Evolutionary conservation across 1,284 basidiomycete species (phyloP).

Genomic region (Phellinidium pouzarii): DNA sequence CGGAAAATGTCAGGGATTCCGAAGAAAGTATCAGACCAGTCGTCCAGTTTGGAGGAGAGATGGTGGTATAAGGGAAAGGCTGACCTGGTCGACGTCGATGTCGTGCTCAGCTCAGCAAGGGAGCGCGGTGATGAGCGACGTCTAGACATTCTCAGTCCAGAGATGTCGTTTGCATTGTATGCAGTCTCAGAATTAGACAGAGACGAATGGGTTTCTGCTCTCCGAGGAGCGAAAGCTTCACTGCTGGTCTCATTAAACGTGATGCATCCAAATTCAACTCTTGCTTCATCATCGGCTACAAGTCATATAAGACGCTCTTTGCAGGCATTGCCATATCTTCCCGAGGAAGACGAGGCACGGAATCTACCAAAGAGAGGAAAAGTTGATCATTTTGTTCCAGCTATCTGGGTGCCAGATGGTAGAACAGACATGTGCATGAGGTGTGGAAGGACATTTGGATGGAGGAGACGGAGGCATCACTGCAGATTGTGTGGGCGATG

Average conservation of each 20-base stretch:
- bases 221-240: conserved; percentile 68
- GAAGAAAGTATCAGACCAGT: conserved; percentile 34
- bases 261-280: conserved; percentile 69
- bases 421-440: conserved; percentile 78
- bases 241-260: conserved; percentile 59
- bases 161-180: conserved; percentile 71
- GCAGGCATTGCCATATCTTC: conserved; percentile 64
- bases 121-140: conserved; percentile 43
- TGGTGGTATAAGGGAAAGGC: conserved; percentile 67
- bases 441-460: conserved; percentile 72
- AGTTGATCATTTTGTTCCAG: conserved; percentile 85
- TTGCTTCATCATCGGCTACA: conserved; percentile 69
- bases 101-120: conserved; percentile 51
- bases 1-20: conserved; percentile 23
- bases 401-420: conserved; percentile 88
- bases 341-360: conserved; percentile 37
- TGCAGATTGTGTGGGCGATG: conserved; percentile 86
- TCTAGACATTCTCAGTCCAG: conserved; percentile 71
- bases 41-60: conserved; percentile 42
- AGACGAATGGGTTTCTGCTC: conserved; percentile 62
- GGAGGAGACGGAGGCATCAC: conserved; percentile 82
- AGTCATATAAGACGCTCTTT: conserved; percentile 64
- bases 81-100: conserved; percentile 70
- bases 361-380: conserved; percentile 38
- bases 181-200: conserved; percentile 52